Conservation (phyloP, 306 rosid genomes). For the Lablab purpureus region DNA sequence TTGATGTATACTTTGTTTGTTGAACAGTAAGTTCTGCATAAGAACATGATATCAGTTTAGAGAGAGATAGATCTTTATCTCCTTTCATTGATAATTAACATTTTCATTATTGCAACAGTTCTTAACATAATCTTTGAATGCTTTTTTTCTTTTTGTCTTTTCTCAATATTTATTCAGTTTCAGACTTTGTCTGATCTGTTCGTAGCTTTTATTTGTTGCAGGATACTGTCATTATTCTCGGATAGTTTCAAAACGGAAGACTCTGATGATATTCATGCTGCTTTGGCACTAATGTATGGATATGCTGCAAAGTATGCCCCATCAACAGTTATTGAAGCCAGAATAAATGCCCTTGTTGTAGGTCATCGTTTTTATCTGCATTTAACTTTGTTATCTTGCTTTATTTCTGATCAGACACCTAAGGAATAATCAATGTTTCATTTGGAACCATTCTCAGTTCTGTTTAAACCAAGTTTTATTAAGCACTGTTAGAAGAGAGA, state of each 20-base stretch:
- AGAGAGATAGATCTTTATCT: not conserved
- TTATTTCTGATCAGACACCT: not conserved
- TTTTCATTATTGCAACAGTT: constrained; percentile 36
- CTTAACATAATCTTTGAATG: constrained; percentile 11
- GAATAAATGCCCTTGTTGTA: constrained; percentile 97
- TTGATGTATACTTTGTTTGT: constrained; percentile 13
- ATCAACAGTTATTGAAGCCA: constrained; percentile 95
- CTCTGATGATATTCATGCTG: constrained; percentile 97
- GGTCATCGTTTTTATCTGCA: constrained; percentile 58
- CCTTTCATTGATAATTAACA: constrained; percentile 30
- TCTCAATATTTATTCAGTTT: constrained; percentile 31
- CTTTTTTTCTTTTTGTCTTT: constrained; percentile 9
- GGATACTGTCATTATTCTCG: constrained; percentile 88
- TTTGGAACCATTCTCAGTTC: not conserved
- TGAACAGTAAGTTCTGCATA: constrained; percentile 14
- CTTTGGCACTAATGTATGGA: constrained; percentile 97
- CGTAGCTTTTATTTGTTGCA: constrained; percentile 58
- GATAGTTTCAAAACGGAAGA: constrained; percentile 84
- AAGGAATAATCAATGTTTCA: constrained; percentile 10
- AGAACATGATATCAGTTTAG: constrained; percentile 30
- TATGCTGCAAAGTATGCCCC: constrained; percentile 99
- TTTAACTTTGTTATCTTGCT: constrained; percentile 34
- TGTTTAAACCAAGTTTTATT: constrained; percentile 18
- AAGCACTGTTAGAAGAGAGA: not conserved
- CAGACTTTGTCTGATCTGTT: constrained; percentile 39